Evolutionary conservation across 225 moss, liverwort and hornwort genomes (phyloP).

Genomic region (Anthoceros angustus): DNA sequence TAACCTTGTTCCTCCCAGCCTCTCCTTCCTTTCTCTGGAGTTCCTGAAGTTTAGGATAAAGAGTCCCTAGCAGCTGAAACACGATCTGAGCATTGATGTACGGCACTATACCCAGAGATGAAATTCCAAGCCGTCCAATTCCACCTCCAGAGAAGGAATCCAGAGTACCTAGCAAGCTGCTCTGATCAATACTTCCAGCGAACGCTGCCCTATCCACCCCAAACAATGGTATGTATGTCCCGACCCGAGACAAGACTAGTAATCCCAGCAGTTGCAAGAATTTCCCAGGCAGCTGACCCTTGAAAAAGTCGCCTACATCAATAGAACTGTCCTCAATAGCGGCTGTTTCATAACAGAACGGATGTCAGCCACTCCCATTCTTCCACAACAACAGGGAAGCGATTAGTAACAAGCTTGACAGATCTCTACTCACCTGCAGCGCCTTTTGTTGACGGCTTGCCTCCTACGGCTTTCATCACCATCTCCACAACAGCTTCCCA

Average conservation of each 20-base stretch:
- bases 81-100: constrained; percentile 96
- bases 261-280: constrained; percentile 62
- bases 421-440: constrained; percentile 19
- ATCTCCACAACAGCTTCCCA: constrained; percentile 26
- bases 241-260: constrained; percentile 63
- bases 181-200: constrained; percentile 68
- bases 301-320: constrained; percentile 84
- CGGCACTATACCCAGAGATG: constrained; percentile 87
- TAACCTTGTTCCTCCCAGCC: constrained; percentile 76
- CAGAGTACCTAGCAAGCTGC: constrained; percentile 69
- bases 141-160: constrained; percentile 94
- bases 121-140: constrained; percentile 68
- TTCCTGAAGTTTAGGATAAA: constrained; percentile 87
- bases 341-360: constrained; percentile 19
- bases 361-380: not conserved
- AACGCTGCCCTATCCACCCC: constrained; percentile 87
- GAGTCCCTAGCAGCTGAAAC: constrained; percentile 70
- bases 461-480: constrained; percentile 22
- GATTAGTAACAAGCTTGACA: not conserved
- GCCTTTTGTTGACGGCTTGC: constrained; percentile 33
- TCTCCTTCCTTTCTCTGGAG: constrained; percentile 87
- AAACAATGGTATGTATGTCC: constrained; percentile 82
- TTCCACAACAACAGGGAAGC: not conserved
- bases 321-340: constrained; percentile 82
- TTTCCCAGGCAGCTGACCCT: constrained; percentile 71